Percentiles rank a stretch among this genome's conserved stretches.
These are phyloP conservation scores for Wallacemonas rigidus DNA, from an alignment of 208 protist genomes.

Conservation along the genomic window DNA sequence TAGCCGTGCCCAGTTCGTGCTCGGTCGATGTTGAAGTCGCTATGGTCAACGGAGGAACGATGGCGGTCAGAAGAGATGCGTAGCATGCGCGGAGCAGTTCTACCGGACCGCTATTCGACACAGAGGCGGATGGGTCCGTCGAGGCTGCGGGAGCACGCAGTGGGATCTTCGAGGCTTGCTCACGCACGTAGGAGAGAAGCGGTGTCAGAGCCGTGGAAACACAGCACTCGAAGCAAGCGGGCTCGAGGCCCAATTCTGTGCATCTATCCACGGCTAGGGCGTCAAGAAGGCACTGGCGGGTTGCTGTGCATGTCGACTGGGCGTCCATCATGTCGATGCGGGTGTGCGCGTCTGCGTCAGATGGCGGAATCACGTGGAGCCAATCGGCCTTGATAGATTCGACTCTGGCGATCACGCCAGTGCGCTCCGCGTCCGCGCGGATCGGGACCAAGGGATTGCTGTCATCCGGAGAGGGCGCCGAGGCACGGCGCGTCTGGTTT, in stretches of 20 bases:
- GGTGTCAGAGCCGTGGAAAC: neutral
- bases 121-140: too few relatives aligned
- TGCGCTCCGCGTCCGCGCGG: neutral
- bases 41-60: neutral
- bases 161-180: too few relatives aligned
- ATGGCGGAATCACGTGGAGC: too few relatives aligned
- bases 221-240: neutral
- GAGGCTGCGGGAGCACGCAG: too few relatives aligned
- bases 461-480: neutral
- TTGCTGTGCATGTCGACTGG: neutral
- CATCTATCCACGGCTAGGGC: neutral
- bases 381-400: too few relatives aligned
- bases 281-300: neutral
- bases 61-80: neutral
- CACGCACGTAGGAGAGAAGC: neutral
- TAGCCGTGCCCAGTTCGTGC: neutral
- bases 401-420: too few relatives aligned
- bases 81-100: neutral
- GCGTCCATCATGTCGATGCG: neutral
- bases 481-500: neutral
- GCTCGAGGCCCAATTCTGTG: too few relatives aligned
- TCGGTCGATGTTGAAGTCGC: neutral
- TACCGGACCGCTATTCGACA: too few relatives aligned
- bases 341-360: too few relatives aligned
- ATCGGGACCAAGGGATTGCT: neutral